These are phyloP conservation scores for Pycnococcus provasolii DNA, from an alignment of 139 green algal species.

Conservation along the genomic window DNA sequence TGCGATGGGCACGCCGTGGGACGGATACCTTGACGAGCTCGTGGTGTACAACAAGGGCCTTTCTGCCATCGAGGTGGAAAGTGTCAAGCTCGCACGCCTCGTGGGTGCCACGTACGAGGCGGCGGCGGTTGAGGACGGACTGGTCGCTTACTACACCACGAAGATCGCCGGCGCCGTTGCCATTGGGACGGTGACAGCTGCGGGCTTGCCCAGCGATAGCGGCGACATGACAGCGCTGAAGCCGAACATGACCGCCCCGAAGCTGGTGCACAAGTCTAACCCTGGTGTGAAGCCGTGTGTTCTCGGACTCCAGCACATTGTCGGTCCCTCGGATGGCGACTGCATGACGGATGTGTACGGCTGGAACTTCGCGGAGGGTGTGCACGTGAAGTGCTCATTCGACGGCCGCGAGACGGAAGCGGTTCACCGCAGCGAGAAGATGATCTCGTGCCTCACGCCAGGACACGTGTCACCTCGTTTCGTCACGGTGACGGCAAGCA, in stretches of 20 bases:
- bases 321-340: conserved; percentile 24
- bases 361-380: conserved; percentile 20
- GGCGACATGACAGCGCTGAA: neutral
- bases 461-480: conserved; percentile 22
- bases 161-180: neutral
- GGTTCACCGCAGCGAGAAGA: neutral
- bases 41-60: conserved; percentile 1
- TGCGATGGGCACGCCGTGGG: no score
- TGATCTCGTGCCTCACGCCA: conserved; percentile 17
- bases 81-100: no score
- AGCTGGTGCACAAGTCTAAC: conserved; percentile 2
- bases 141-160: conserved; percentile 8
- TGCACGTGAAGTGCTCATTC: conserved; percentile 19
- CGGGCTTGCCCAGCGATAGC: no score
- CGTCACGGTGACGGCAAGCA: conserved; percentile 16
- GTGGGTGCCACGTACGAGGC: neutral
- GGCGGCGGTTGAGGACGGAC: neutral
- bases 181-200: no score
- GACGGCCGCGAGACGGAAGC: conserved; percentile 1
- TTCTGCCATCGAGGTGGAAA: no score
- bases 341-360: conserved; percentile 28
- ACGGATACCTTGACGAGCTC: conserved; percentile 25
- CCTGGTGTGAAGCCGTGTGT: conserved; percentile 22
- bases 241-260: neutral
- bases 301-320: conserved; percentile 27